Evolutionary conservation across 805 yeast species (phyloP), one percentile per base, ranked within the genome.

Genomic region (Starmerella vitae): DNA sequence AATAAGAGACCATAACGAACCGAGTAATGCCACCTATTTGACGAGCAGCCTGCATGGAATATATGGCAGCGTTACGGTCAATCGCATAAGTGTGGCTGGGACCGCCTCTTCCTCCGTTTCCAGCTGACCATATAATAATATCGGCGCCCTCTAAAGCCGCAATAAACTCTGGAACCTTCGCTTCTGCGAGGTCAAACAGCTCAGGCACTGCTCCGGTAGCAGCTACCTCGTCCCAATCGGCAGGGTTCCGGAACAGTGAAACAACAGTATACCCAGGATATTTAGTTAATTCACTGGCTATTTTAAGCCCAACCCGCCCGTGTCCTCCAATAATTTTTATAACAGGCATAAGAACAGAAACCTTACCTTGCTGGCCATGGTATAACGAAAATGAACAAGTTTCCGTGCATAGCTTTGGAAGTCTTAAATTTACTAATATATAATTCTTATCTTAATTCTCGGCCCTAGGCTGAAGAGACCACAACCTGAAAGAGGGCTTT

Each of bases 51-150:
- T 74, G 78, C 41, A 69, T 62, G 1, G 68, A 63, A 51, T 71
- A 71, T 21, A 71, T 70, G 6, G 76, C 74, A 3, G 76, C 76
- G 51, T 75, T 80, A 43, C 74, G 58, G 49, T 76, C 82, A 14
- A 75, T 70, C 18, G 66, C 60, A 38, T 73, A 60, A 1, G 69
- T 63, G 31, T 60, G 48, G 18, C 59, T 66, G 6, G 66, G 48
- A 13, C 70, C 69, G 32, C 66, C 67, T 22, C 41, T 44, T 2
- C 79, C 80, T 15, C 71, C 76, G 2, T 78, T 72, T 7, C 81
- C 81, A 0, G 78, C 80, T 28, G 70, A 59, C 60, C 74, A 72
- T 0, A 76, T 71, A 4, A 75, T 72, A 6, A 74, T 73, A 47
- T 71, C 72, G 27, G 61, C 64, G 4, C 74, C 76, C 30, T 58